These are phyloP conservation scores for Vanrija sp. DNA, from an alignment of 1,284 basidiomycete genomes.

Conservation along the genomic window DNA sequence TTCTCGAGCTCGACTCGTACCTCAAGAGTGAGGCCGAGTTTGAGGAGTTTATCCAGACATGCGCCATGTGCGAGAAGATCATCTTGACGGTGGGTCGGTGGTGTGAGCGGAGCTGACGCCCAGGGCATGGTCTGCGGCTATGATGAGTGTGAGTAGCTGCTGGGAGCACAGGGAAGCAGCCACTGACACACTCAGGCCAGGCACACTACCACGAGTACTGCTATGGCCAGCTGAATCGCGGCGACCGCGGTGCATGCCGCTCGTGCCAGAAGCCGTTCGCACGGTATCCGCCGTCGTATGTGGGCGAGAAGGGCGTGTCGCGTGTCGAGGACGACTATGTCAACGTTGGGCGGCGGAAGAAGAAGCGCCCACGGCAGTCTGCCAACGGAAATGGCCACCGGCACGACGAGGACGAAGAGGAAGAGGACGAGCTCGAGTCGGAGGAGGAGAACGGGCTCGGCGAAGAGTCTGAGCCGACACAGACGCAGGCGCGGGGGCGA, in stretches of 20 bases:
- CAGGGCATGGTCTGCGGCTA: slow-evolving; percentile 36
- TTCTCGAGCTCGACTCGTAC: slow-evolving; percentile 40
- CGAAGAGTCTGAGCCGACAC: too few species aligned
- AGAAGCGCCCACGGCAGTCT: too few species aligned
- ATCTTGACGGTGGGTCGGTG: slow-evolving; percentile 31
- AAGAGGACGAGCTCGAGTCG: slow-evolving; percentile 11
- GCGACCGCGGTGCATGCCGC: slow-evolving; percentile 25
- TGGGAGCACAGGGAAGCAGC: too few species aligned
- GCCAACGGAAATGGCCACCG: slow-evolving; percentile 8
- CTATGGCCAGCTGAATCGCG: slow-evolving; percentile 20
- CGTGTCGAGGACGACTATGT: slow-evolving; percentile 28
- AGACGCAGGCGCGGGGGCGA: too few species aligned
- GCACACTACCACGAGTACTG: slow-evolving; percentile 40
- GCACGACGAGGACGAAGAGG: slow-evolving; percentile 21
- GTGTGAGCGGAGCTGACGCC: background rate
- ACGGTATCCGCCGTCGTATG: slow-evolving; percentile 10
- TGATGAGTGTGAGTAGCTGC: slow-evolving; percentile 18
- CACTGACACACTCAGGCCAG: background rate
- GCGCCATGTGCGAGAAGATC: slow-evolving; percentile 32
- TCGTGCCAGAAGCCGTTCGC: slow-evolving; percentile 23
- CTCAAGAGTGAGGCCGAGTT: slow-evolving; percentile 25
- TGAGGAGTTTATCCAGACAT: slow-evolving; percentile 31
- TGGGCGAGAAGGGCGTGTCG: slow-evolving; percentile 40
- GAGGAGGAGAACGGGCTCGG: background rate
- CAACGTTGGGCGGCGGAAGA: background rate